Evolutionary conservation across 352 stramenopile genomes (phyloP).

Genomic region (Paralagenidium karlingii): DNA sequence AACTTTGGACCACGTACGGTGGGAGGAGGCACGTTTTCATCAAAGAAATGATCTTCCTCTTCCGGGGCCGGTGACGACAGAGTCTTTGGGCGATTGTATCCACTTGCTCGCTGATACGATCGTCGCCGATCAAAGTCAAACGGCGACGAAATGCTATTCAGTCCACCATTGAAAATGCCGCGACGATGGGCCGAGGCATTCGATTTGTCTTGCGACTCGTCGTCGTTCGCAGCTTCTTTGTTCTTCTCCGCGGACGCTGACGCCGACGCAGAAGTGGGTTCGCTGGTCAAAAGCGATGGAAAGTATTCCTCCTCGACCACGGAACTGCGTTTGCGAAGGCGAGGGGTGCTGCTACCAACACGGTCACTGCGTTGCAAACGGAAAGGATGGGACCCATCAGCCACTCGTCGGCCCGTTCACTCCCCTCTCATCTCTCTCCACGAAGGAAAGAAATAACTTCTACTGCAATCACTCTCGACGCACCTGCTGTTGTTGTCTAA

Average conservation of each 20-base stretch:
- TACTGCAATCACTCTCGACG: background rate
- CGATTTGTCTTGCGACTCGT: slow-evolving; percentile 8
- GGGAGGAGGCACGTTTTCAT: too few species aligned
- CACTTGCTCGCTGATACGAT: too few species aligned
- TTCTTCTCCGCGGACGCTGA: slow-evolving; percentile 23
- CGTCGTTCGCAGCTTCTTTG: slow-evolving; percentile 23
- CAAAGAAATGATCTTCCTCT: background rate
- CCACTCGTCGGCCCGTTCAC: too few species aligned
- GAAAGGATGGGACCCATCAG: too few species aligned
- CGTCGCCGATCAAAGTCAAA: background rate
- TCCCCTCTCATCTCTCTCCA: background rate
- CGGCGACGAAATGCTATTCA: background rate
- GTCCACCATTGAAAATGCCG: background rate
- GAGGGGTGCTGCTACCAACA: background rate
- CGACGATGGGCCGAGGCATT: background rate
- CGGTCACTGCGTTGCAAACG: too few species aligned
- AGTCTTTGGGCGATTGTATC: background rate
- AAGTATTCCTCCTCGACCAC: slow-evolving; percentile 63
- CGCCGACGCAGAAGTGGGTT: slow-evolving; percentile 26
- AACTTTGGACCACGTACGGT: too few species aligned
- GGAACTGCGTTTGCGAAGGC: background rate
- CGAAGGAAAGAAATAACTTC: background rate
- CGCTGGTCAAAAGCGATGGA: slow-evolving; percentile 46
- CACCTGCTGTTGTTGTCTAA: too few species aligned
- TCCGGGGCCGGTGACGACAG: background rate